Percentiles rank a stretch among this genome's conserved stretches.
Conservation (phyloP, 805 yeast genomes). For the Hanseniaspora thailandica region DNA sequence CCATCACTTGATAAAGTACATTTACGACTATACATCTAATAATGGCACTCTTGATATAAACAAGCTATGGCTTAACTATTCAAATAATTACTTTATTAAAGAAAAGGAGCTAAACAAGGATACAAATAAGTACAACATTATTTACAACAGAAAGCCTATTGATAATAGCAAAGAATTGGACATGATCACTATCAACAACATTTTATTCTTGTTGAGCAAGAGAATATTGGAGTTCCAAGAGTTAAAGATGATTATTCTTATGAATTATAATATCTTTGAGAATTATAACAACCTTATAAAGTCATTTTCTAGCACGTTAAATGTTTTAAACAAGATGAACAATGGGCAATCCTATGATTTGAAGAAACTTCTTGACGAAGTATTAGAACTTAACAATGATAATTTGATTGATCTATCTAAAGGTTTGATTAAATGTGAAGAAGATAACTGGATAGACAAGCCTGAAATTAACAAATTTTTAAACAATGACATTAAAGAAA, state of each 20-base stretch:
- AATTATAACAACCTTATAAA: conserved; percentile 9
- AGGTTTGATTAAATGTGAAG: conserved; percentile 62
- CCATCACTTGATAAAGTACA: conserved; percentile 8
- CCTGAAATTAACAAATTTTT: conserved; percentile 50
- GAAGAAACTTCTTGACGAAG: conserved; percentile 36
- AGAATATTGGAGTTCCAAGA: conserved; percentile 12
- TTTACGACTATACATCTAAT: conserved; percentile 10
- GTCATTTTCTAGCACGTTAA: not conserved
- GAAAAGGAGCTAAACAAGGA: not conserved
- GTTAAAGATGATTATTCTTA: conserved; percentile 3
- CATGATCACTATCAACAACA: conserved; percentile 1
- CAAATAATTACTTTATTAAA: conserved; percentile 6
- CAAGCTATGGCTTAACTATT: conserved; percentile 8
- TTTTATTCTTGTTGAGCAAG: conserved; percentile 6
- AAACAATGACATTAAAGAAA: conserved; percentile 64
- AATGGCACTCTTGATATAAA: conserved; percentile 6
- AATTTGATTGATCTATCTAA: conserved; percentile 70
- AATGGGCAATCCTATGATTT: not conserved
- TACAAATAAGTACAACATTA: not conserved
- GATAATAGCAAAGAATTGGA: conserved; percentile 4
- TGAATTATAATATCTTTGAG: conserved; percentile 10
- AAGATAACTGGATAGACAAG: conserved; percentile 32
- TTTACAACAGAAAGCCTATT: not conserved
- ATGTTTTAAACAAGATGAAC: conserved; percentile 5
- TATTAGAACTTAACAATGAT: conserved; percentile 70